These are phyloP conservation scores for Sherardia arvensis DNA, from an alignment of 257 asterid species.

Conservation along the genomic window DNA sequence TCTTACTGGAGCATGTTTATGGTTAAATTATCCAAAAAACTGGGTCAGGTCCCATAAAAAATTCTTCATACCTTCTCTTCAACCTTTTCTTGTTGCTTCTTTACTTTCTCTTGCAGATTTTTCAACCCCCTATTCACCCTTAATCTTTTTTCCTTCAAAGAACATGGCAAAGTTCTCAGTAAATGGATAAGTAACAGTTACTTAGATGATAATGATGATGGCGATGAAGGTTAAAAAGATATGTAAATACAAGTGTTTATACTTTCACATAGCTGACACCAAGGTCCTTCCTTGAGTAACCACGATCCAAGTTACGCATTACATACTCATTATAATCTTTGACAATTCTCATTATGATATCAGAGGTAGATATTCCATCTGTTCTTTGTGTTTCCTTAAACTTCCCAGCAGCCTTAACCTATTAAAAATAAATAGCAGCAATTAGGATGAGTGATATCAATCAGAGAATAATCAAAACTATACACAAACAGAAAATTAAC, in stretches of 20 bases:
- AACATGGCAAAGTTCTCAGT: conserved; percentile 16
- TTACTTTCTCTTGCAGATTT: conserved; percentile 50
- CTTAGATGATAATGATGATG: neutral
- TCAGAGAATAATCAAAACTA: neutral
- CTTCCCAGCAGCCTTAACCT: conserved; percentile 53
- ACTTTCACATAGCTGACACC: conserved; percentile 62
- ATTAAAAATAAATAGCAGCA: neutral
- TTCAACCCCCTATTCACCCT: conserved; percentile 46
- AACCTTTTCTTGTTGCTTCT: conserved; percentile 61
- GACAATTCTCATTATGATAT: conserved; percentile 54
- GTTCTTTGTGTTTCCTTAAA: conserved; percentile 56
- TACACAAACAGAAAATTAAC: neutral
- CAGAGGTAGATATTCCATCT: conserved; percentile 60
- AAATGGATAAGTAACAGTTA: neutral
- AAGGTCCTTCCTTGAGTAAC: conserved; percentile 62
- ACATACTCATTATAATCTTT: conserved; percentile 63
- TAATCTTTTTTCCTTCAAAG: conserved; percentile 42
- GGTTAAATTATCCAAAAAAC: neutral
- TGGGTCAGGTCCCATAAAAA: neutral
- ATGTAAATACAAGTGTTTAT: conserved; percentile 1
- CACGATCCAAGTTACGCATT: conserved; percentile 66
- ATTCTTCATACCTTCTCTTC: conserved; percentile 42
- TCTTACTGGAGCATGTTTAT: neutral
- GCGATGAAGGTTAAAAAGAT: neutral
- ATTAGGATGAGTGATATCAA: neutral